A percentile compares a stretch with the other conserved stretches of the same genome.
Evolutionary conservation across 1,284 basidiomycete species (phyloP).

Genomic region (Ustilago tritici): DNA sequence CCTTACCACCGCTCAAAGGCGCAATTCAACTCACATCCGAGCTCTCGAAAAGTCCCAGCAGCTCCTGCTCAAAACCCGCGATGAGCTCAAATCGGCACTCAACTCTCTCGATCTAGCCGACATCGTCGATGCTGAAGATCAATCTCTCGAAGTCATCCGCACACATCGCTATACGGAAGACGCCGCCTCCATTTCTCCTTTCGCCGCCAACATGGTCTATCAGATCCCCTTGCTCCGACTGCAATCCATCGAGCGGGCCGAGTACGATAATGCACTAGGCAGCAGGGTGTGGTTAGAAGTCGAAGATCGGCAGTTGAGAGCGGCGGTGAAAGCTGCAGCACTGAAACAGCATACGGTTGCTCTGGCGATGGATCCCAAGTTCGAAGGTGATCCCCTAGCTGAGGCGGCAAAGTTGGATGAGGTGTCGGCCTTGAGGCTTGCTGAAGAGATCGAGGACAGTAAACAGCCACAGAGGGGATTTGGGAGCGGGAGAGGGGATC

Average conservation of each 20-base stretch:
- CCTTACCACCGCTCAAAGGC: conserved; percentile 19
- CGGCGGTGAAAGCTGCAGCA: conserved; percentile 29
- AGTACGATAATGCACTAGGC: conserved; percentile 38
- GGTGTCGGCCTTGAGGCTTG: conserved; percentile 15
- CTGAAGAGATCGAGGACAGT: conserved; percentile 36
- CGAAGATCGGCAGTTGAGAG: conserved; percentile 32
- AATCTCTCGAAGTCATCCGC: conserved; percentile 47
- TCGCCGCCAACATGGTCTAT: conserved; percentile 26
- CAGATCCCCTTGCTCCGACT: conserved; percentile 32
- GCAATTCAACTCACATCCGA: conserved; percentile 23
- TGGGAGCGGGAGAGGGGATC: background rate
- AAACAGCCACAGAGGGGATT: background rate
- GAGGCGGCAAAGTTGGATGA: conserved; percentile 31
- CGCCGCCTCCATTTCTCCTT: conserved; percentile 21
- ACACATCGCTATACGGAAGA: conserved; percentile 12
- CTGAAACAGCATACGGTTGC: conserved; percentile 25
- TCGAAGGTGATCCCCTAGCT: conserved; percentile 21
- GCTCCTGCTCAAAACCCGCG: conserved; percentile 20
- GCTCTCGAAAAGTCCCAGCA: conserved; percentile 13
- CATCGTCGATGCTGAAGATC: conserved; percentile 47
- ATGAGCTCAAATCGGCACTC: conserved; percentile 41
- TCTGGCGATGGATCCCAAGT: conserved; percentile 18
- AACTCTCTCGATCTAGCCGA: conserved; percentile 42
- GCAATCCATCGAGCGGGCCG: conserved; percentile 46
- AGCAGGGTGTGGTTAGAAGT: conserved; percentile 30